Evolutionary conservation across 768 basidiomycete genomes (phyloP), one percentile per base, ranked within the genome.

Genomic region (Russula sp.): DNA sequence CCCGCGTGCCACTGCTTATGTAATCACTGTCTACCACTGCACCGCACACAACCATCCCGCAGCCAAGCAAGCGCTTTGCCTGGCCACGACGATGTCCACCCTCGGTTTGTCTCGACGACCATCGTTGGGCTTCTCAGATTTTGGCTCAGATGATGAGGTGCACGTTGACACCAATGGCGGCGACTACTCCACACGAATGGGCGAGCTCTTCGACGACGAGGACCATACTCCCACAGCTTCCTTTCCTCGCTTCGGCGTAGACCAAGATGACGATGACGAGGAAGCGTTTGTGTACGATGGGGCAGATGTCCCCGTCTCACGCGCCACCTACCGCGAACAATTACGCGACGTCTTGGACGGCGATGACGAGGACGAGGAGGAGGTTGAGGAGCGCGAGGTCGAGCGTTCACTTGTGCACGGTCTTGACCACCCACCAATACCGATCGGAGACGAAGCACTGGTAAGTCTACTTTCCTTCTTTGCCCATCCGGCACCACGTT

Each of bases 241-340:
- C 2, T 14, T 13, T 55, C 49, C 42, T 34, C 61, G 39, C 20
- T 62, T 63, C 5, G 69, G 66, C 38, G 65, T 63, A 11, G 71
- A 71, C 14, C 68, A 69, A 5, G 70, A 68, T 25, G 73, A 71
- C 18, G 76, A 77, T 4, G 78, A 81, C 5, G 78, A 77, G 0
- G 83, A 81, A 35, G 83, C 75, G 0, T 93, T 93, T 66, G 63
- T 91, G 34, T 94, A 93, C 69, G 77, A 78, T 34, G 91, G 90
- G 34, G 75, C 83, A 22, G 90, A 93, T 67, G 81, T 84, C 39
- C 73, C 74, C 14, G 67, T 74, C 46, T 72, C 77, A 0, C 73
- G 78, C 16, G 75, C 76, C 41, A 81, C 79, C 55, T 94, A 94
- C 70, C 76, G 75, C 11, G 82, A 86, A 61, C 86, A 83, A 66